Percentiles rank a stretch among this genome's conserved stretches.
Conservation (phyloP, 352 stramenopile species). For the Blastocystis sp. region DNA sequence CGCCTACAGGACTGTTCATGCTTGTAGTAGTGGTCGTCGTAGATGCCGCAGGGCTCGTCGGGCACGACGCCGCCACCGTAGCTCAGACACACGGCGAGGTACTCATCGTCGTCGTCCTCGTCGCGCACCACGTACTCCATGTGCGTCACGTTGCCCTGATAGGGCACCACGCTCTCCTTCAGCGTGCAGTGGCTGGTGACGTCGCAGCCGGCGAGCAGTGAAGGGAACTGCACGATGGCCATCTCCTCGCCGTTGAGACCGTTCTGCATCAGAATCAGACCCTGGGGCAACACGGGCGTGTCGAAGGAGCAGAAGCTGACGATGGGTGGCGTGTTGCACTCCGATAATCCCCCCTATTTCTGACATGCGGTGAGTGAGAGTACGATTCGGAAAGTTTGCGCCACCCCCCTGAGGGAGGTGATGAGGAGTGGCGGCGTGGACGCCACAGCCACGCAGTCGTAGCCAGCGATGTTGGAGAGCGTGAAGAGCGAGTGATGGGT, state of each 20-base stretch:
- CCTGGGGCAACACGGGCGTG: neutral
- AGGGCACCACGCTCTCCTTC: neutral
- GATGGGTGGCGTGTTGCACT: slow-evolving; percentile 23
- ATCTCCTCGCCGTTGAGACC: neutral
- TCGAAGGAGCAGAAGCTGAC: slow-evolving; percentile 2
- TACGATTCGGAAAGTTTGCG: slow-evolving; percentile 22
- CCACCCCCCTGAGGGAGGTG: slow-evolving; percentile 2
- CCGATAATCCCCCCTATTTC: neutral
- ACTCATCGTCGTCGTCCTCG: slow-evolving; percentile 12
- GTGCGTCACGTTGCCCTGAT: slow-evolving; percentile 13
- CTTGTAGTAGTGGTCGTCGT: slow-evolving; percentile 6
- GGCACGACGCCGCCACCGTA: neutral
- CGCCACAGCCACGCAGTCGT: neutral
- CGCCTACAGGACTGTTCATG: slow-evolving; percentile 14
- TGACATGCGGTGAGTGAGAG: neutral
- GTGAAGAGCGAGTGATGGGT: neutral
- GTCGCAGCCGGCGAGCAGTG: neutral
- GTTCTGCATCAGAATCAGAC: neutral
- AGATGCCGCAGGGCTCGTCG: neutral
- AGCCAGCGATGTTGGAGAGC: neutral
- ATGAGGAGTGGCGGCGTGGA: slow-evolving; percentile 43
- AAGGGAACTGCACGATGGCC: slow-evolving; percentile 14
- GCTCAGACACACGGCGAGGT: neutral
- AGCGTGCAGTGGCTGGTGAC: neutral
- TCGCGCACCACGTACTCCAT: slow-evolving; percentile 18